A percentile compares a stretch with the other conserved stretches of the same genome.
phyloP scores from a whole-genome alignment of 305 asterid genomes.

The Solanum hybrid region DNA sequence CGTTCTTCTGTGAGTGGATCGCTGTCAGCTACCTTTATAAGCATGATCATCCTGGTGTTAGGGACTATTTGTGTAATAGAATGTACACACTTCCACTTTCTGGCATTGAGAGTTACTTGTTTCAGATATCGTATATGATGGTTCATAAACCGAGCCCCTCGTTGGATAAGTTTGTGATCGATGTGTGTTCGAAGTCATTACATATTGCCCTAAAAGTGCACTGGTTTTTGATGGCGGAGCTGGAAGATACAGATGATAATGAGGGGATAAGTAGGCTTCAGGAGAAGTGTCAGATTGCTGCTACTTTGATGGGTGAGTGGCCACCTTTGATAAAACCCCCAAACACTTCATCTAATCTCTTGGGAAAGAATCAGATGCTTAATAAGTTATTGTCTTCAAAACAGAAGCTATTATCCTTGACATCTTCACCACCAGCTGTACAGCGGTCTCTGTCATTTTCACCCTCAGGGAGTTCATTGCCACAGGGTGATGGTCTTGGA shows the following conservation, averaged over 20 bases:
- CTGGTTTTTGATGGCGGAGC: constrained; percentile 90
- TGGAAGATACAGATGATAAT: constrained; percentile 83
- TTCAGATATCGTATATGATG: constrained; percentile 83
- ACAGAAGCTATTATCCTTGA: constrained; percentile 63
- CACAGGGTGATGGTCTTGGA: constrained; percentile 40
- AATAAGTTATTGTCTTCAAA: constrained; percentile 72
- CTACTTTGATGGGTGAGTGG: constrained; percentile 94
- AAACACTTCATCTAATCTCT: constrained; percentile 29
- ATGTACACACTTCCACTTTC: constrained; percentile 82
- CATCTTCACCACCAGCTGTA: constrained; percentile 55
- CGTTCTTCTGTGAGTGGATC: constrained; percentile 92
- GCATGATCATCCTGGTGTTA: constrained; percentile 85
- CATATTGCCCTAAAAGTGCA: constrained; percentile 78
- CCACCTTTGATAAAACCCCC: constrained; percentile 62
- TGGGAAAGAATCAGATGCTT: constrained; percentile 68
- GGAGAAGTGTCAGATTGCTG: constrained; percentile 91
- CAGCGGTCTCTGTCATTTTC: constrained; percentile 43
- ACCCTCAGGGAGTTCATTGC: constrained; percentile 36
- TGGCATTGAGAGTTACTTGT: constrained; percentile 81
- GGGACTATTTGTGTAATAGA: constrained; percentile 84
- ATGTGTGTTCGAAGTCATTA: constrained; percentile 65
- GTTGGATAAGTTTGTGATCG: constrained; percentile 80
- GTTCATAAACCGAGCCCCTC: constrained; percentile 93
- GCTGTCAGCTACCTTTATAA: constrained; percentile 91
- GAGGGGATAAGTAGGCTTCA: constrained; percentile 88